Evolutionary conservation across 1,284 basidiomycete genomes (phyloP), one percentile per base, ranked within the genome.

Genomic region (Trametes pubescens): DNA sequence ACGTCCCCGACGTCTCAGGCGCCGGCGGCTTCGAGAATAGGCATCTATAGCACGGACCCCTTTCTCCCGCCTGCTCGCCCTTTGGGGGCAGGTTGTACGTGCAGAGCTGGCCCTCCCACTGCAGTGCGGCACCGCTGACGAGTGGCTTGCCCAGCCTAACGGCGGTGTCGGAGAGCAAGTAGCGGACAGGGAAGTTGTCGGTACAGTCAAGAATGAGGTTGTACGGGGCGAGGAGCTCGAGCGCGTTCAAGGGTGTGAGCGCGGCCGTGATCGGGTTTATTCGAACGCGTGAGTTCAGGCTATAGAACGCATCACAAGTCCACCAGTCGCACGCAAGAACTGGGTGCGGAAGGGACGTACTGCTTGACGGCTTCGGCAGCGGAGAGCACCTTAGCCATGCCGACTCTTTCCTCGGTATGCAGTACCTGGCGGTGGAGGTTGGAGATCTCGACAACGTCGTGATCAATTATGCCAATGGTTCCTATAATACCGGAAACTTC

Each of bases 361-460:
- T 83, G 77, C 75, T 78, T 80, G 58, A 95, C 74, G 4, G 91
- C 86, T 4, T 83, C 77, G 26, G 88, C 86, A 0, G 95, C 96
- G 38, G 94, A 97, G 69, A 90, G 81, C 0, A 91, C 94, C 75
- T 99, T 99, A 72, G 83, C 81, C 79, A 86, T 85, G 2, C 95
- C 96, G n/a, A 98, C 78, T 0, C 88, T 87, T 4, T 81, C 81
- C 76, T 96, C 92, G 7, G 84, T 90, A 74, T 99, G 97, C 32
- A 99, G 82, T 14, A 99, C 86, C 76, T 99, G 98, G 40, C 98
- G 85, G 70, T 98, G 95, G 0, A 99, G 84, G 76, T 99, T 99
- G 26, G 95, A 98, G 1, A 93, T 73, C 67, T 98, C 94, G 52
- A 99, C 95, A 0, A 78, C 78, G 75, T 99, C 98, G 72, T 95